Conservation (phyloP, 768 basidiomycete species). For the Phaeotremella skinneri region DNA sequence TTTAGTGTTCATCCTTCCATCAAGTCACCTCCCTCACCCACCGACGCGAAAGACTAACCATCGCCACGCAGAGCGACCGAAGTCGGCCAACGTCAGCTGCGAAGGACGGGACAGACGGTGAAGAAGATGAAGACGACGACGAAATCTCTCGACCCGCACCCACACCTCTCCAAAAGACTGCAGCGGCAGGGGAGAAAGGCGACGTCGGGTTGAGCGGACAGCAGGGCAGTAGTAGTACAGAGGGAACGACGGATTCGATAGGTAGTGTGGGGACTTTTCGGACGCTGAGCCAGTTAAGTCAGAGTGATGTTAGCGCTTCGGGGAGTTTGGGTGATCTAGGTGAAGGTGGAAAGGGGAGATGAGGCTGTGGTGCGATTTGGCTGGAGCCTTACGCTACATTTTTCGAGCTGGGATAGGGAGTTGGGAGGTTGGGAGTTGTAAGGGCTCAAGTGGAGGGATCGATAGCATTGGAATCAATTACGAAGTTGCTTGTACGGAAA, state of each 20-base stretch:
- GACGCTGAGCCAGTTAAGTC: neutral
- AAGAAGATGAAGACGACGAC: neutral
- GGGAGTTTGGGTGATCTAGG: too few relatives aligned
- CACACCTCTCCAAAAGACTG: neutral
- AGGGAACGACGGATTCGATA: neutral
- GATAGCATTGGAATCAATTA: too few relatives aligned
- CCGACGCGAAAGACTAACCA: neutral
- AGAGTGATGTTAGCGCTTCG: too few relatives aligned
- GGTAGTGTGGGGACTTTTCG: neutral
- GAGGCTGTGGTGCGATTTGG: too few relatives aligned
- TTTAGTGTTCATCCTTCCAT: neutral
- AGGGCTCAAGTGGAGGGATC: too few relatives aligned
- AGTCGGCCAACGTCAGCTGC: neutral
- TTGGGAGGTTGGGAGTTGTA: too few relatives aligned
- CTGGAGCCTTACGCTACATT: too few relatives aligned
- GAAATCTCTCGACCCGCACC: neutral
- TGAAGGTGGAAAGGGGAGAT: too few relatives aligned
- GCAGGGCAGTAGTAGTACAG: neutral
- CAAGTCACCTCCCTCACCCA: too few relatives aligned
- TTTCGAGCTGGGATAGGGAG: too few relatives aligned
- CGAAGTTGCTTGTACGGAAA: too few relatives aligned
- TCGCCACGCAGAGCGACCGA: neutral
- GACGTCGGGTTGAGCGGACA: neutral
- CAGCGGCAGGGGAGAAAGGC: too few relatives aligned
- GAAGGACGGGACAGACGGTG: neutral